Conservation (phyloP, 441 rosid species). For the Gossypium lobatum region DNA sequence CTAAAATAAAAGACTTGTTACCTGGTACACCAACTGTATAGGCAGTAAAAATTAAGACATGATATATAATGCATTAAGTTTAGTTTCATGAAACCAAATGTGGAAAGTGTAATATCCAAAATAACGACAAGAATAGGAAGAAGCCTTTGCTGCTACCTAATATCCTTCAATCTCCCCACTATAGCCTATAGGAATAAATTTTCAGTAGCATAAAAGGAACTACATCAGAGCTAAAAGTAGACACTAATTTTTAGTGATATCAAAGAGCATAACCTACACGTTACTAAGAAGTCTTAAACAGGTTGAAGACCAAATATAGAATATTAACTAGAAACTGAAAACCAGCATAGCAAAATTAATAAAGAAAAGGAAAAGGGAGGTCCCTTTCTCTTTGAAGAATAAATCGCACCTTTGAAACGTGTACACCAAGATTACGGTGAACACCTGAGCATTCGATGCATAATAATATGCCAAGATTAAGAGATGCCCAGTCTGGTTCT, state of each 20-base stretch:
- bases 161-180: not conserved
- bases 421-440: constrained; percentile 94
- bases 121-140: not conserved
- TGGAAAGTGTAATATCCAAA: not conserved
- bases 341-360: not conserved
- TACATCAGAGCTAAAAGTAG: not conserved
- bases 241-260: not conserved
- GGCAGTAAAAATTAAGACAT: not conserved
- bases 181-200: not conserved
- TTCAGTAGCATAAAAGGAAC: not conserved
- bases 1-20: not conserved
- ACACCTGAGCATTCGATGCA: constrained; percentile 96
- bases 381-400: not conserved
- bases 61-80: not conserved
- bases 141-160: not conserved
- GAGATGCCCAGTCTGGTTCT: constrained; percentile 94
- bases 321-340: not conserved
- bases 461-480: constrained; percentile 80
- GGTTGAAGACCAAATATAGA: not conserved
- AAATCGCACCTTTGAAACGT: constrained; percentile 74
- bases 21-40: not conserved
- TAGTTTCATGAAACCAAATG: not conserved
- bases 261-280: constrained; percentile 3
- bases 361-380: not conserved
- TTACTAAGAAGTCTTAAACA: not conserved